Conservation (phyloP, 768 basidiomycete genomes). For the Tricholomella constricta region DNA sequence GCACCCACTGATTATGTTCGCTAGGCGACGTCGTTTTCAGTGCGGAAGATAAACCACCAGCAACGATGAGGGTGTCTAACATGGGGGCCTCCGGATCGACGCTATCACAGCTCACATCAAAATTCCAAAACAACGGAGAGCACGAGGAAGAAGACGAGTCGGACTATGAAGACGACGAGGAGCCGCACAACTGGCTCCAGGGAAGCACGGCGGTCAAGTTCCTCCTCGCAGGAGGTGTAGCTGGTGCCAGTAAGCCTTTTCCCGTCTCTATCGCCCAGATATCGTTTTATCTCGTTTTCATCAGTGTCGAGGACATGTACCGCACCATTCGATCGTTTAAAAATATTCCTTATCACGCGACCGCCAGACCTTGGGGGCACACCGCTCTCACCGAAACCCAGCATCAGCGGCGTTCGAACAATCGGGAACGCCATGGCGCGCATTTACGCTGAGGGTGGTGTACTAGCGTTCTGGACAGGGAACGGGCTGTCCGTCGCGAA, state of each 20-base stretch:
- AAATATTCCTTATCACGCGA: slow-evolving; percentile 94
- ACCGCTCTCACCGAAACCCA: slow-evolving; percentile 42
- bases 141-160: slow-evolving; percentile 48
- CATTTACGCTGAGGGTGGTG: slow-evolving; percentile 88
- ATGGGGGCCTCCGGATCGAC: slow-evolving; percentile 14
- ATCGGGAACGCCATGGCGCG: slow-evolving; percentile 73
- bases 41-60: slow-evolving; percentile 69
- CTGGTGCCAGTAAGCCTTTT: slow-evolving; percentile 77
- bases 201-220: slow-evolving; percentile 82
- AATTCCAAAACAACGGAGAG: slow-evolving; percentile 35
- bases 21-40: slow-evolving; percentile 78
- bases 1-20: slow-evolving; percentile 7
- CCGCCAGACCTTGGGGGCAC: slow-evolving; percentile 70
- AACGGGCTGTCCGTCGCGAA: slow-evolving; percentile 92
- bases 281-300: slow-evolving; percentile 32
- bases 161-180: slow-evolving; percentile 58
- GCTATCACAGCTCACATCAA: slow-evolving; percentile 2
- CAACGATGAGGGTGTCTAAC: slow-evolving; percentile 16
- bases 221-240: slow-evolving; percentile 90
- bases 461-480: slow-evolving; percentile 97
- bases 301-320: slow-evolving; percentile 94
- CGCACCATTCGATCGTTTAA: slow-evolving; percentile 96
- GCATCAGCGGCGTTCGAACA: slow-evolving; percentile 57
- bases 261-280: slow-evolving; percentile 34
- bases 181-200: slow-evolving; percentile 62